Conservation (phyloP, 306 rosid genomes). For the Vigna reflexopilosa region DNA sequence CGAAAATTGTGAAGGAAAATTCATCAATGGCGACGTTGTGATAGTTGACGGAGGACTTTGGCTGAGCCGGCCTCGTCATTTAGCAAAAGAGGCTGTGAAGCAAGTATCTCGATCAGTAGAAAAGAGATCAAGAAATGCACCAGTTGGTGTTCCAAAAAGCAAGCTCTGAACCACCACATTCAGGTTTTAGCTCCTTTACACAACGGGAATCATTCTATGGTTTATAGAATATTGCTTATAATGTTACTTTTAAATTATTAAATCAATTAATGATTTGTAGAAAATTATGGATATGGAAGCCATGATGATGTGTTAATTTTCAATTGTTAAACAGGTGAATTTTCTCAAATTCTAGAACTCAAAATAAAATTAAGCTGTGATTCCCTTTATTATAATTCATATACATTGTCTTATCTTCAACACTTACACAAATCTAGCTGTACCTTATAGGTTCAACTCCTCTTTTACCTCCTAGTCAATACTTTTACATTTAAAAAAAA, state of each 20-base stretch:
- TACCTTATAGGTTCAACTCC: no score
- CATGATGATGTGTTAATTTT: not conserved
- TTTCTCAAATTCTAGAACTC: not conserved
- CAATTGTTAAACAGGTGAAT: constrained; percentile 28
- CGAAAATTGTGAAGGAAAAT: constrained; percentile 73
- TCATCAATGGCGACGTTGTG: constrained; percentile 69
- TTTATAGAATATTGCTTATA: not conserved
- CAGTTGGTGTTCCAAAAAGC: constrained; percentile 77
- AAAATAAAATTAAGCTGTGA: not conserved
- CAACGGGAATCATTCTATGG: not conserved
- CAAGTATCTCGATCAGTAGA: constrained; percentile 83
- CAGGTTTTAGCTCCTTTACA: constrained; percentile 5
- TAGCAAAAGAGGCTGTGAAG: constrained; percentile 80
- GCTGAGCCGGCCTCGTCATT: constrained; percentile 86
- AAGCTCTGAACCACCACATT: constrained; percentile 58
- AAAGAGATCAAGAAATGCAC: constrained; percentile 70
- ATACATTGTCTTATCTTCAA: not conserved
- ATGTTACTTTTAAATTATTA: constrained; percentile 20
- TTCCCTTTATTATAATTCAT: not conserved
- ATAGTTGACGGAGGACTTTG: constrained; percentile 88
- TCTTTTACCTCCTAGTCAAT: no score
- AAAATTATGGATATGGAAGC: no score
- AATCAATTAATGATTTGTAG: no score
- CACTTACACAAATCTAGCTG: no score
- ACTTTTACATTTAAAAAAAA: no score